Base-by-base conservation (phyloP, 1,284 basidiomycete species). In the Ceratobasidium sp. region DNA sequence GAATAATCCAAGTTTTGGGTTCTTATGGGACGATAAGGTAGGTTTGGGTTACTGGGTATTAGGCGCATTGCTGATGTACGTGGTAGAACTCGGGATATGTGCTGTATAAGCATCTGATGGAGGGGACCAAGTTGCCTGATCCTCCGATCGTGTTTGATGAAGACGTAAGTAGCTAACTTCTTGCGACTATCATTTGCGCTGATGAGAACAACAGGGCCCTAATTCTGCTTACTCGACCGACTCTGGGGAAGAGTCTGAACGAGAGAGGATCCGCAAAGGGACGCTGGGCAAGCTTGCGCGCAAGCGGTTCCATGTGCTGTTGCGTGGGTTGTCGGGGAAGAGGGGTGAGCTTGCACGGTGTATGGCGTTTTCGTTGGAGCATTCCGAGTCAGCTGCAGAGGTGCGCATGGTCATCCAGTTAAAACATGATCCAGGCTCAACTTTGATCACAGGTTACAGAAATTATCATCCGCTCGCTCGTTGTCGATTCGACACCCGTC, bases 301-400 rank as follows among this genome's bases (percentile, higher is more conserved):
- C 51, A 91, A 90, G 73, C 89, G 97, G 51, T 96, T 99, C 81
- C 94, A 96, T 84, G 91, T 92, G 0, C 96, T 99, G 92, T 88
- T 99, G 42, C 91, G 97, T 23, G 91, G 90, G 5, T 87, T 99
- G 82, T 93, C 92, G 15, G 95, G 96, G 2, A 93, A 94, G 81
- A 88, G 97, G 76, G 96, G 95, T 10, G 95, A 97, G 84, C 92
- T 99, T 55, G 98, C 96, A 26, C 89, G 96, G 26, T 95, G 94
- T 79, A 99, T 99, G 96, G 91, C 94, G 15, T 99, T 99, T 84
- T 96, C 96, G 78, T 88, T 99, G 66, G 95, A 97, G 84, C 95
- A 97, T 82, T 97, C 97, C 0, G 95, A 98, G 84, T 95, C 95
- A 9, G 95, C 96, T 20, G 91, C 94, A 78, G 96, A 97, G 87